Conservation (phyloP, 805 yeast species). For the Wickerhamomyces silvicola region DNA sequence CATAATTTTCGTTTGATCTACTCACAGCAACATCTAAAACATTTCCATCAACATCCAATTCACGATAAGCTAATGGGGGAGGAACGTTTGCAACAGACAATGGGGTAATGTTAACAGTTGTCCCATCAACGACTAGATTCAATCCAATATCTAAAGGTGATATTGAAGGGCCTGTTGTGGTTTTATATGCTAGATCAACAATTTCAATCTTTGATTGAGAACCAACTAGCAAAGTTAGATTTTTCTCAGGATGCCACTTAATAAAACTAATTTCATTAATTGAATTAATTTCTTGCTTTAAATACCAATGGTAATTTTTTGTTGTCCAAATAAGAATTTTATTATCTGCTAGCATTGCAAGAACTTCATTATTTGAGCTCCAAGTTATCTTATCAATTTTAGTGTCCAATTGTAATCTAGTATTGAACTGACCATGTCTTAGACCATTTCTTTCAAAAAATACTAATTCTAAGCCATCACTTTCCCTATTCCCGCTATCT, state of each 20-base stretch:
- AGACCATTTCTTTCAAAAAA: constrained; percentile 93
- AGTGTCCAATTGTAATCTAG: constrained; percentile 51
- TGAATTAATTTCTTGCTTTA: constrained; percentile 66
- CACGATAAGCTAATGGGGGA: constrained; percentile 83
- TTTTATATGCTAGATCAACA: constrained; percentile 59
- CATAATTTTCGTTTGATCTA: constrained; percentile 50
- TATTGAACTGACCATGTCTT: constrained; percentile 77
- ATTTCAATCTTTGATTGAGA: constrained; percentile 47
- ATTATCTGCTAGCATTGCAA: constrained; percentile 59
- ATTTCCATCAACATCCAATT: constrained; percentile 46
- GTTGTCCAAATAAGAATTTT: constrained; percentile 84
- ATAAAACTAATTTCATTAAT: constrained; percentile 31
- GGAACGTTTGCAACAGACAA: constrained; percentile 83
- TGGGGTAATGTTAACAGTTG: constrained; percentile 68
- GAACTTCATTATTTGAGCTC: constrained; percentile 75
- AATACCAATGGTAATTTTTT: constrained; percentile 92
- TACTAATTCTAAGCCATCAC: constrained; percentile 44
- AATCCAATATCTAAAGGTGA: constrained; percentile 72
- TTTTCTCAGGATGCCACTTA: constrained; percentile 88
- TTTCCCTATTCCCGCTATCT: constrained; percentile 34
- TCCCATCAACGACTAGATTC: constrained; percentile 76
- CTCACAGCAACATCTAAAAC: constrained; percentile 63
- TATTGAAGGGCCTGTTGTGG: constrained; percentile 61
- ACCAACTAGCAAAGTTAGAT: constrained; percentile 65
- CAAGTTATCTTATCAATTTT: constrained; percentile 54